phyloP scores from a whole-genome alignment of 1,284 basidiomycete genomes.

The Cutaneotrichosporon sp. region DNA sequence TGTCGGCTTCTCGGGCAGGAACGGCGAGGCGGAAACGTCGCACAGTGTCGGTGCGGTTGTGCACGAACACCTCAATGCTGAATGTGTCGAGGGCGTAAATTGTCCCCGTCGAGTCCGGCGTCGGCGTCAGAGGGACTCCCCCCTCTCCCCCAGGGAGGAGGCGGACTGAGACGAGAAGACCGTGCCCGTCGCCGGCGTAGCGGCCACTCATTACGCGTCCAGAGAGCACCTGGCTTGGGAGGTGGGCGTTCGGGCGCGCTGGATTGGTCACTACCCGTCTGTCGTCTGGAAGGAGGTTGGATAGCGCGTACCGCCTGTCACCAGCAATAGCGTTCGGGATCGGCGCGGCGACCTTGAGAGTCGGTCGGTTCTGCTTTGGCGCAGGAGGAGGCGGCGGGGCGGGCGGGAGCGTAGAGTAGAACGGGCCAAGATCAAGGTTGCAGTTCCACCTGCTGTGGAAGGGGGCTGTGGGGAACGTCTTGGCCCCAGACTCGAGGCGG shows the following conservation, averaged over 20 bases:
- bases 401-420: slow-evolving; percentile 37
- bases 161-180: slow-evolving; percentile 69
- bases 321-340: slow-evolving; percentile 48
- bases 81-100: slow-evolving; percentile 74
- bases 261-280: slow-evolving; percentile 20
- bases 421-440: slow-evolving; percentile 67
- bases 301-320: slow-evolving; percentile 51
- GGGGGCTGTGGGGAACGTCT: slow-evolving; percentile 59
- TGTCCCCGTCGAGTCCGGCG: slow-evolving; percentile 29
- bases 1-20: slow-evolving; percentile 59
- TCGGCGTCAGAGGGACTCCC: neutral
- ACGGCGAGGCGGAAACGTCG: slow-evolving; percentile 73
- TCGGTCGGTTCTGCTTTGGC: slow-evolving; percentile 14
- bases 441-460: slow-evolving; percentile 87
- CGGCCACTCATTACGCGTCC: slow-evolving; percentile 18
- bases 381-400: slow-evolving; percentile 24
- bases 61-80: slow-evolving; percentile 81
- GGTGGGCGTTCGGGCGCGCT: slow-evolving; percentile 13
- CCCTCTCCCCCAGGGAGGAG: slow-evolving; percentile 53
- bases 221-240: slow-evolving; percentile 22
- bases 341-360: slow-evolving; percentile 5
- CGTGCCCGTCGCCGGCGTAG: slow-evolving; percentile 26
- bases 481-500: slow-evolving; percentile 6
- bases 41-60: slow-evolving; percentile 75
- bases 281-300: slow-evolving; percentile 31